Conservation (phyloP, 2,329 filamentous ascomycete genomes). For the Fusarium keratoplasticum region DNA sequence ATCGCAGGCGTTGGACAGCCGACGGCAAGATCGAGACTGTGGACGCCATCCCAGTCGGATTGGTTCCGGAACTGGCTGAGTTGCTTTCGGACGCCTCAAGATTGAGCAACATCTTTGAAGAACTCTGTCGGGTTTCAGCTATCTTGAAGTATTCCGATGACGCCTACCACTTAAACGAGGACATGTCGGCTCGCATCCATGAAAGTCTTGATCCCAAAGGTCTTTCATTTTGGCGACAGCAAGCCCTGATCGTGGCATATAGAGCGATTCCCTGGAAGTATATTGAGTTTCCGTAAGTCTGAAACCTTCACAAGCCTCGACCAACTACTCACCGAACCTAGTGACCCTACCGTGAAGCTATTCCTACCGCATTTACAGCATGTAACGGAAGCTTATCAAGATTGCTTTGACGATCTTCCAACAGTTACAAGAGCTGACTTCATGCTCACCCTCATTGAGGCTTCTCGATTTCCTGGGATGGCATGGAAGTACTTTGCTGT, state of each 20-base stretch:
- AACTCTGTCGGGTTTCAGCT: constrained; percentile 18
- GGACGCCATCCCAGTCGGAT: constrained; percentile 48
- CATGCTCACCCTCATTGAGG: constrained; percentile 38
- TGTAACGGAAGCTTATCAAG: constrained; percentile 24
- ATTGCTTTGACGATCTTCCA: constrained; percentile 28
- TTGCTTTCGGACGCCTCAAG: constrained; percentile 23
- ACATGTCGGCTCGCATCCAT: constrained; percentile 27
- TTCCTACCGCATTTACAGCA: constrained; percentile 36
- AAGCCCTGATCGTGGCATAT: constrained; percentile 35
- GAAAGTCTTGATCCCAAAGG: constrained; percentile 18
- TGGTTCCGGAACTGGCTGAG: constrained; percentile 14
- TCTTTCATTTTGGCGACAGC: constrained; percentile 31
- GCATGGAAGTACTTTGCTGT: constrained; percentile 40
- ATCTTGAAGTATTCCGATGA: constrained; percentile 23
- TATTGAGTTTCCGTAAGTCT: constrained; percentile 37
- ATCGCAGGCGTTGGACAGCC: constrained; percentile 40
- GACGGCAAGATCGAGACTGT: constrained; percentile 34
- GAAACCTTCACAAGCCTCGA: constrained; percentile 2
- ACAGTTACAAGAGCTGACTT: constrained; percentile 29
- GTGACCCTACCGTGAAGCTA: constrained; percentile 24
- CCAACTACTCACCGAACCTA: constrained; percentile 17
- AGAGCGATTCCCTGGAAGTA: constrained; percentile 40
- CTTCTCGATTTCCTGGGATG: constrained; percentile 39
- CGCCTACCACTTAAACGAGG: constrained; percentile 34
- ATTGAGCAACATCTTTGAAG: constrained; percentile 19